Evolutionary conservation across 768 basidiomycete species (phyloP), one percentile per base, ranked within the genome.

Genomic region (Suillus subluteus): DNA sequence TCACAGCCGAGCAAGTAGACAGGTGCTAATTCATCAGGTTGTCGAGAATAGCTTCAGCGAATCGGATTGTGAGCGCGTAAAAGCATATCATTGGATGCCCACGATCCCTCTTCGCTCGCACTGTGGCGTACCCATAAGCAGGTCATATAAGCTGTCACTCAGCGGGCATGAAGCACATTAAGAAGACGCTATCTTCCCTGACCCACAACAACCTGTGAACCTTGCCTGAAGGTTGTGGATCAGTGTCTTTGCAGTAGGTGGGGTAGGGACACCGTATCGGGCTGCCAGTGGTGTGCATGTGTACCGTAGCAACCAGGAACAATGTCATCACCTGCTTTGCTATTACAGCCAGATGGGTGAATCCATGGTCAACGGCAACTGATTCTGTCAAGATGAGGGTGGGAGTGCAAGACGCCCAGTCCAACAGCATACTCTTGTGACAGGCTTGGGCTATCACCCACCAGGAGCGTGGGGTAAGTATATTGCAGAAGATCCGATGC

Each of bases 251-350:
- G 30, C 26, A 3, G 41, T 38, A 35, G 32, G 41, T 30, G 30
- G 26, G 32, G 59, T 43, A 30, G 40, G 16, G 40, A 13, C 11
- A 59, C 63, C 41, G 32, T 56, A 56, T 56, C 54, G 18, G 54
- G 30, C 30, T 54, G 16, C 55, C 52, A 30, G 15, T 64, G 44
- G 41, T 32, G 61, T 38, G 56, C 50, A 50, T 32, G 40, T 44
- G 64, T 55, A 58, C 6, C 69, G 67, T 74, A 65, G 73, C 66
- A 68, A 74, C 75, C 56, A 62, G 30, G 62, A 18, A 43, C 62
- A 65, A 41, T 32, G 23, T 18, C 23, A 65, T 64, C 63, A 43
- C 8, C 21, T 64, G 35, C 11, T 38, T 38, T 61, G 40, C 21
- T 58, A 38, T 38, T n/a, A 23, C n/a, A 58, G n/a, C 21, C 35